phyloP scores from a whole-genome alignment of 805 yeast genomes.

The Wickerhamiella kurtzmanii region DNA sequence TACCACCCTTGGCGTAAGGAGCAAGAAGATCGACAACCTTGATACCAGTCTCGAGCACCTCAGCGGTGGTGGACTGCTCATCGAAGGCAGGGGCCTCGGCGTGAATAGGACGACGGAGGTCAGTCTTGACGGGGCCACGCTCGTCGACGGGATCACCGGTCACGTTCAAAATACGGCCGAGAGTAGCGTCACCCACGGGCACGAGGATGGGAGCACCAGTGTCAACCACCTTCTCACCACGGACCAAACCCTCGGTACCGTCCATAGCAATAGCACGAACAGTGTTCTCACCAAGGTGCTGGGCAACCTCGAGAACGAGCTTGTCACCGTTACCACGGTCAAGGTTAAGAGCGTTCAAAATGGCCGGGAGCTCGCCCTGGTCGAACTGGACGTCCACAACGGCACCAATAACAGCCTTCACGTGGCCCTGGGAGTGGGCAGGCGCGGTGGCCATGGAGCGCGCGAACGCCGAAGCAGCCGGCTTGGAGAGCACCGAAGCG shows the following conservation, averaged over 20 bases:
- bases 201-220: constrained; percentile 98
- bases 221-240: constrained; percentile 85
- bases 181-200: constrained; percentile 98
- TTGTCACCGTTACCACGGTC: constrained; percentile 53
- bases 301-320: constrained; percentile 95
- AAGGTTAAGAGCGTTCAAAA: constrained; percentile 90
- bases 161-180: constrained; percentile 95
- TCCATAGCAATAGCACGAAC: constrained; percentile 99
- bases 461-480: constrained; percentile 15
- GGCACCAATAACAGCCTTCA: constrained; percentile 24
- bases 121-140: constrained; percentile 94
- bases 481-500: constrained; percentile 19
- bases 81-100: constrained; percentile 94
- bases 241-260: constrained; percentile 99
- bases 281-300: constrained; percentile 99
- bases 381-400: constrained; percentile 78
- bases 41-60: constrained; percentile 98
- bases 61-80: constrained; percentile 96
- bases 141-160: constrained; percentile 99
- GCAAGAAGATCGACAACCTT: constrained; percentile 98
- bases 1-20: constrained; percentile 99
- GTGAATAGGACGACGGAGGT: constrained; percentile 93
- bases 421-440: constrained; percentile 23
- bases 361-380: constrained; percentile 93
- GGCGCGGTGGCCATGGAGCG: constrained; percentile 16